phyloP scores from a whole-genome alignment of 441 rosid species.

The Corymbia calophylla region DNA sequence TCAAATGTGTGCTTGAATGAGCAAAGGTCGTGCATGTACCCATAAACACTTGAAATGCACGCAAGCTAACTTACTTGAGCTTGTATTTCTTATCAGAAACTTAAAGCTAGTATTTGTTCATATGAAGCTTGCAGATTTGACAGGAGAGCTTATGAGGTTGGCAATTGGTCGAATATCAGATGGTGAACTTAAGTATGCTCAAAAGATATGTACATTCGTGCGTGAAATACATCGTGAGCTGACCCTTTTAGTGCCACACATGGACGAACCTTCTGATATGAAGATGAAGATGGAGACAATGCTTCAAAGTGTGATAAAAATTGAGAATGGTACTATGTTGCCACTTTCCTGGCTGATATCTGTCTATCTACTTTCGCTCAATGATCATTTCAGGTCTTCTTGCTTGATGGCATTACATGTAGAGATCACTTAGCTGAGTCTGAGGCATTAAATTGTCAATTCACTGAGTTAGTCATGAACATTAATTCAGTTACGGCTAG shows the following conservation, averaged over 20 bases:
- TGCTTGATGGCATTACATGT: not conserved
- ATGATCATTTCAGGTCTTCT: not conserved
- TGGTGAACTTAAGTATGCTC: constrained; percentile 72
- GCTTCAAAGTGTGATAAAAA: constrained; percentile 90
- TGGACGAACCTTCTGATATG: constrained; percentile 84
- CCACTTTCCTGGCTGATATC: not conserved
- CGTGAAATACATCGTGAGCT: constrained; percentile 82
- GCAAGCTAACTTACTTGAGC: not conserved
- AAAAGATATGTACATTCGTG: constrained; percentile 71
- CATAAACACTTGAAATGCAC: not conserved
- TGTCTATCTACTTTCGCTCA: not conserved
- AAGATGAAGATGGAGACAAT: constrained; percentile 80
- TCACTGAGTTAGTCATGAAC: not conserved
- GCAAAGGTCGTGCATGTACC: not conserved
- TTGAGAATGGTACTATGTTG: constrained; percentile 61
- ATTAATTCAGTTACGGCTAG: not conserved
- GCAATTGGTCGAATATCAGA: constrained; percentile 91
- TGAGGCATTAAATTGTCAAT: not conserved
- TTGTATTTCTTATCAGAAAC: not conserved
- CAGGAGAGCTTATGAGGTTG: constrained; percentile 94
- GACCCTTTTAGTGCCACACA: constrained; percentile 62
- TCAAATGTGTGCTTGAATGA: not conserved
- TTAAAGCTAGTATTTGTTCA: not conserved
- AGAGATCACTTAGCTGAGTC: not conserved
- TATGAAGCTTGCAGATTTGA: constrained; percentile 86